Percentiles rank a stretch among this genome's conserved stretches.
phyloP scores from a whole-genome alignment of 352 stramenopile genomes.

The Phytophthora ohioensis region DNA sequence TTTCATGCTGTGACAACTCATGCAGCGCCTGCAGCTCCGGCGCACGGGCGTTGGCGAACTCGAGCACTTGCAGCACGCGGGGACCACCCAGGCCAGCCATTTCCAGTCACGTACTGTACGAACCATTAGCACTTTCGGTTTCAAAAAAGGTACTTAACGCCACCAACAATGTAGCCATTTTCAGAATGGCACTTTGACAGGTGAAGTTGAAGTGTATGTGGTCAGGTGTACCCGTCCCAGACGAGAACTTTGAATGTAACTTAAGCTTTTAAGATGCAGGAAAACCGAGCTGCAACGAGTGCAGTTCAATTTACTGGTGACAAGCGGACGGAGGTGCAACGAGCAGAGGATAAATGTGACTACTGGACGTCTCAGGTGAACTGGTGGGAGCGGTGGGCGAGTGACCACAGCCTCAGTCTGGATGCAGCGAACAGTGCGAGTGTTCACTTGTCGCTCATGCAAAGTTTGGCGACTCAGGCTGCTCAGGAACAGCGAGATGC shows the following conservation, averaged over 20 bases:
- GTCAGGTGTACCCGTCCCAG: no score
- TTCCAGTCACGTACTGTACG: background rate
- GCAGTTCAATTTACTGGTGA: background rate
- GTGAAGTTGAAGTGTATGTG: background rate
- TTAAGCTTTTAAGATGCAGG: background rate
- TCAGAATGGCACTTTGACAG: background rate
- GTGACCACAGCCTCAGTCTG: conserved; percentile 16
- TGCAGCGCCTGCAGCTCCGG: conserved; percentile 81
- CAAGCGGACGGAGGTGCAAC: conserved; percentile 3
- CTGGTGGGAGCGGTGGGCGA: conserved; percentile 34
- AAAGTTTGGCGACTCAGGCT: conserved; percentile 20
- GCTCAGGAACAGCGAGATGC: conserved; percentile 18
- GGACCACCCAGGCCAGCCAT: conserved; percentile 60
- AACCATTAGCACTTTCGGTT: no score
- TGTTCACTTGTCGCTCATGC: conserved; percentile 31
- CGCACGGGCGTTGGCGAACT: conserved; percentile 75
- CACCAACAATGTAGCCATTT: background rate
- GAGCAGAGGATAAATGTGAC: conserved; percentile 17
- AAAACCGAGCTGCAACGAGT: background rate
- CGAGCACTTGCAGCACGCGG: conserved; percentile 81
- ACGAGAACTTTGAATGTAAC: background rate
- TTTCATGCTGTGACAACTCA: conserved; percentile 53
- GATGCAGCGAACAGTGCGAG: conserved; percentile 11
- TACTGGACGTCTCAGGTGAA: conserved; percentile 33
- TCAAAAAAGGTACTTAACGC: no score